Conservation (phyloP, 495 filamentous ascomycete genomes). For the Filosporella fistucella region DNA sequence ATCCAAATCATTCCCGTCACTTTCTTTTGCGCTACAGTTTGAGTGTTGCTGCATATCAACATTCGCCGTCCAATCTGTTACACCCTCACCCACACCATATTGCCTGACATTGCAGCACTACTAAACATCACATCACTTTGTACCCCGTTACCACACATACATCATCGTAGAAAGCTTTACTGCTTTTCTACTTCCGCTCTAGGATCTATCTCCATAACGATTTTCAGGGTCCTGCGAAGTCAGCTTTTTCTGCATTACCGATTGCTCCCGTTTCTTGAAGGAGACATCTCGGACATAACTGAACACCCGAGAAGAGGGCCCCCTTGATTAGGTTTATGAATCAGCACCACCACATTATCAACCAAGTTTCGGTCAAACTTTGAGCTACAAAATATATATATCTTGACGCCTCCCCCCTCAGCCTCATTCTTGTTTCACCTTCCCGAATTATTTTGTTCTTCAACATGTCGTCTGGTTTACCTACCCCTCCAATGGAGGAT, state of each 20-base stretch:
- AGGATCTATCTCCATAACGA: neutral
- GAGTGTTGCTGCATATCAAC: neutral
- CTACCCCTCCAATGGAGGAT: constrained; percentile 23
- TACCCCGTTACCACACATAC: neutral
- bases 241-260: neutral
- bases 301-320: constrained; percentile 8
- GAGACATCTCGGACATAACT: constrained; percentile 18
- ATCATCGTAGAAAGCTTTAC: no score
- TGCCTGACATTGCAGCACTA: neutral
- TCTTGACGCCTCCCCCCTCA: neutral
- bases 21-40: neutral
- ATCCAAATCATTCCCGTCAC: neutral
- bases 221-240: constrained; percentile 9
- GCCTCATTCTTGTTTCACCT: neutral
- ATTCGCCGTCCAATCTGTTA: no score
- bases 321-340: constrained; percentile 13
- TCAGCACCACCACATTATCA: constrained; percentile 20
- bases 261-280: neutral
- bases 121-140: neutral
- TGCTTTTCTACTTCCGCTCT: neutral
- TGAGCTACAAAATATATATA: constrained; percentile 8
- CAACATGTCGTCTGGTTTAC: constrained; percentile 21
- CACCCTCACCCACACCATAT: no score
- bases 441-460: neutral
- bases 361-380: neutral